Percentiles rank a stretch among this genome's conserved stretches.
Evolutionary conservation across 2,329 filamentous ascomycete species (phyloP).

Genomic region (Fusarium caatingaense): DNA sequence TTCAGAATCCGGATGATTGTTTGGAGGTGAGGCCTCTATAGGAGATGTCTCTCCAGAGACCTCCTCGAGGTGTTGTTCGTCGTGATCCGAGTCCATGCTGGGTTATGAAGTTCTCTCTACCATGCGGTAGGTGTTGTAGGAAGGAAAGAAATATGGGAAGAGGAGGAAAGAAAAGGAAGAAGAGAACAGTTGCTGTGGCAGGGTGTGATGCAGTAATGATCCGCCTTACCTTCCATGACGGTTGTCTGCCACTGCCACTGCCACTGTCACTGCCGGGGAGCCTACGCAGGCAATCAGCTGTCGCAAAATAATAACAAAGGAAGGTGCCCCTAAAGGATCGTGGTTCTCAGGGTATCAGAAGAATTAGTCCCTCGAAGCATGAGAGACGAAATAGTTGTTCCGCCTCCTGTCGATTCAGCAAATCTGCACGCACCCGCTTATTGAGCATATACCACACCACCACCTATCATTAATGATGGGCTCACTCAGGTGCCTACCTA

Average conservation of each 20-base stretch:
- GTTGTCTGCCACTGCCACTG: neutral
- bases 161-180: neutral
- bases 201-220: neutral
- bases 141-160: too few relatives aligned
- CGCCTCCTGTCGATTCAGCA: neutral
- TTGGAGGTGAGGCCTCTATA: too few relatives aligned
- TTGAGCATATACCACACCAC: neutral
- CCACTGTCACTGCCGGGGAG: neutral
- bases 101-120: too few relatives aligned
- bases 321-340: neutral
- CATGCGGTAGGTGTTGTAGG: too few relatives aligned
- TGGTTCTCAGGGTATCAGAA: neutral
- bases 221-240: neutral
- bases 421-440: neutral
- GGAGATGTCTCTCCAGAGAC: too few relatives aligned
- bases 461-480: neutral
- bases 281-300: neutral
- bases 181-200: neutral
- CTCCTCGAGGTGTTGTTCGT: too few relatives aligned
- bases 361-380: neutral
- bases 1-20: too few relatives aligned
- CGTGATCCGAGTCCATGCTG: too few relatives aligned
- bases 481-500: neutral
- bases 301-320: neutral
- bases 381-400: neutral